phyloP scores from a whole-genome alignment of 306 rosid species.

The Prunus mira region DNA sequence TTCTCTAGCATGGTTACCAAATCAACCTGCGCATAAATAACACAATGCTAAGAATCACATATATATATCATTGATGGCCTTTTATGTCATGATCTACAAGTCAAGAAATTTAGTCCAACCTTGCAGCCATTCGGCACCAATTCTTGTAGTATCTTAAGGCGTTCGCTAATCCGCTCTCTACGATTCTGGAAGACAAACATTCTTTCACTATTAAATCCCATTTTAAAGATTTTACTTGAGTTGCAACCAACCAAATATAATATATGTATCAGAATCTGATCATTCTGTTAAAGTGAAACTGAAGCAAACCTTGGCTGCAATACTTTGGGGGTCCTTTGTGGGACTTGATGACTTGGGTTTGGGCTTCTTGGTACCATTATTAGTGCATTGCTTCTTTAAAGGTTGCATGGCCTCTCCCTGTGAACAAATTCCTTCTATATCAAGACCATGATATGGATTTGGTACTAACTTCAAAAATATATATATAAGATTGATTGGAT shows the following conservation, averaged over 20 bases:
- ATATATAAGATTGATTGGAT: too few relatives aligned
- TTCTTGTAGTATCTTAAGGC: conserved; percentile 77
- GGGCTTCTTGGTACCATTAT: conserved; percentile 32
- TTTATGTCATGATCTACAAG: not conserved
- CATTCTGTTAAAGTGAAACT: not conserved
- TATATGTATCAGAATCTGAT: too few relatives aligned
- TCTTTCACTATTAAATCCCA: conserved; percentile 26
- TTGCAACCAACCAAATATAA: not conserved
- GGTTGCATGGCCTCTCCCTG: conserved; percentile 53
- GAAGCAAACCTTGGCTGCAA: conserved; percentile 87
- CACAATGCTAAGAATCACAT: not conserved
- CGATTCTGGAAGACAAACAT: conserved; percentile 71
- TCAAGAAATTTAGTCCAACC: conserved; percentile 30
- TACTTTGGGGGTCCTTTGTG: conserved; percentile 81
- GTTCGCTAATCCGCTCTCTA: conserved; percentile 91
- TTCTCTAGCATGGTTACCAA: conserved; percentile 95
- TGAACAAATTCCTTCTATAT: conserved; percentile 2
- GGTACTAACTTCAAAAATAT: too few relatives aligned
- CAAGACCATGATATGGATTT: not conserved
- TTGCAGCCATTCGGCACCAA: conserved; percentile 89
- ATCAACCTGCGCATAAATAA: conserved; percentile 54
- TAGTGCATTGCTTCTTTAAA: conserved; percentile 55
- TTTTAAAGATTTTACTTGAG: conserved; percentile 9
- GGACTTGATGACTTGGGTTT: conserved; percentile 53
- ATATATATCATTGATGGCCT: too few relatives aligned